Conservation (phyloP, 129 eudicot genomes). For the Arctium lappa region DNA sequence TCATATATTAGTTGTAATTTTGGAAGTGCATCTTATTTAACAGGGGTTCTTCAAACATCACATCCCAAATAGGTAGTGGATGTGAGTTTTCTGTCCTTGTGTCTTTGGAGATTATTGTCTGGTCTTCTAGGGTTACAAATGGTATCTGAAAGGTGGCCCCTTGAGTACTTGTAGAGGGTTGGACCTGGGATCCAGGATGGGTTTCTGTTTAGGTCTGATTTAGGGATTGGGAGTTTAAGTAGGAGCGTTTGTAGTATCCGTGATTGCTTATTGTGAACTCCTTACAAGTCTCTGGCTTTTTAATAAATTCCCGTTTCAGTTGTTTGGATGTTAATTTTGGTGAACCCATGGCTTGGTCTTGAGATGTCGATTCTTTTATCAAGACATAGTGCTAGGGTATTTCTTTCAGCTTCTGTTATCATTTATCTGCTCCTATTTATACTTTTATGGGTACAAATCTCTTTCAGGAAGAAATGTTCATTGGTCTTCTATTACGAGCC, state of each 20-base stretch:
- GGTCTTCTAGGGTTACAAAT: background rate
- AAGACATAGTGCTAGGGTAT: background rate
- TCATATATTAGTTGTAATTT: no score
- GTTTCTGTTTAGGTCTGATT: background rate
- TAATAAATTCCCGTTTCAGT: background rate
- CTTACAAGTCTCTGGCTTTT: background rate
- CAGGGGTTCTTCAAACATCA: background rate
- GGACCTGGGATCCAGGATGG: background rate
- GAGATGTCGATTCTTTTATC: background rate
- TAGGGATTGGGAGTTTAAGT: background rate
- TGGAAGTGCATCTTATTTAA: no score
- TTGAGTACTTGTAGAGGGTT: background rate
- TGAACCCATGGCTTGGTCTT: background rate
- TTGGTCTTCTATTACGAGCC: constrained; percentile 78
- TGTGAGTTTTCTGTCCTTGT: background rate
- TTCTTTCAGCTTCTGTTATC: background rate
- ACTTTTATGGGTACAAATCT: constrained; percentile 8
- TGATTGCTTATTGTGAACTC: background rate
- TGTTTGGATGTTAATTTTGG: background rate
- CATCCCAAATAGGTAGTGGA: background rate
- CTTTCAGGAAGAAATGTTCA: constrained; percentile 84
- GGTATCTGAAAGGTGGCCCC: background rate
- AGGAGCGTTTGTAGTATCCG: background rate
- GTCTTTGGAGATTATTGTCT: background rate
- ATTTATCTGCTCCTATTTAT: background rate